phyloP scores from a whole-genome alignment of 1,284 basidiomycete species.

The Heterobasidion occidentale region DNA sequence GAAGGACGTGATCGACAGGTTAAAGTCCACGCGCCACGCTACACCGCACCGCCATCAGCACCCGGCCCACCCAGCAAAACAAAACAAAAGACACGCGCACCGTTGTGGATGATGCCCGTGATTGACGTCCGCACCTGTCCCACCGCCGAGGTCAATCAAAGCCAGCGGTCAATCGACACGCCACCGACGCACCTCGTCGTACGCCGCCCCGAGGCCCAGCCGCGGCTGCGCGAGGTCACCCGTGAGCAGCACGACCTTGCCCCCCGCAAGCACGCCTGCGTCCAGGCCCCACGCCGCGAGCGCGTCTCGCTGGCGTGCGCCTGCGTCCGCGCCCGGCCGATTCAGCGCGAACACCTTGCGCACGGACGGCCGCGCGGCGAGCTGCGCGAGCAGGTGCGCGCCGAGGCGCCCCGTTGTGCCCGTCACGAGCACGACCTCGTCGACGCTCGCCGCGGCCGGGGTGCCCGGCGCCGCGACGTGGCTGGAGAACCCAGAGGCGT shows the following conservation, averaged over 20 bases:
- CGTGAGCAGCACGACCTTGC: slow-evolving; percentile 20
- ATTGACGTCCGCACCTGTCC: not conserved
- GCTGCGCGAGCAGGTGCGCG: slow-evolving; percentile 7
- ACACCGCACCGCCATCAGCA: not conserved
- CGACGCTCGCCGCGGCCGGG: not conserved
- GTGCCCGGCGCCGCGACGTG: not conserved
- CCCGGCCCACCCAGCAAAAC: not conserved
- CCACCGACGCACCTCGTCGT: not conserved
- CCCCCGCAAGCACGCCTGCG: slow-evolving; percentile 14
- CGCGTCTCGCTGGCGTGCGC: slow-evolving; percentile 20
- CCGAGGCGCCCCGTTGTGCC: slow-evolving; percentile 10
- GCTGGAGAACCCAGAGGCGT: not conserved
- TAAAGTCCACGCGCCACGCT: slow-evolving; percentile 19
- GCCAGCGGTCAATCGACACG: too few relatives aligned
- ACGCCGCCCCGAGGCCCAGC: not conserved
- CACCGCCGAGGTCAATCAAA: not conserved
- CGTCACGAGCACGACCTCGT: slow-evolving; percentile 5
- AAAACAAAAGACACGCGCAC: slow-evolving; percentile 13
- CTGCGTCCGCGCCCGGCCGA: slow-evolving; percentile 2
- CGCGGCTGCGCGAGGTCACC: not conserved
- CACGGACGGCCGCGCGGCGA: slow-evolving; percentile 6
- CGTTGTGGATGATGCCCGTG: slow-evolving; percentile 19
- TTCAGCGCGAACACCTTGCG: slow-evolving; percentile 18
- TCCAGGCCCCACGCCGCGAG: slow-evolving; percentile 25
- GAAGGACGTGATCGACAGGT: slow-evolving; percentile 13